Evolutionary conservation across 106 monocot species (phyloP).

Genomic region (Dactylorhiza incarnata): DNA sequence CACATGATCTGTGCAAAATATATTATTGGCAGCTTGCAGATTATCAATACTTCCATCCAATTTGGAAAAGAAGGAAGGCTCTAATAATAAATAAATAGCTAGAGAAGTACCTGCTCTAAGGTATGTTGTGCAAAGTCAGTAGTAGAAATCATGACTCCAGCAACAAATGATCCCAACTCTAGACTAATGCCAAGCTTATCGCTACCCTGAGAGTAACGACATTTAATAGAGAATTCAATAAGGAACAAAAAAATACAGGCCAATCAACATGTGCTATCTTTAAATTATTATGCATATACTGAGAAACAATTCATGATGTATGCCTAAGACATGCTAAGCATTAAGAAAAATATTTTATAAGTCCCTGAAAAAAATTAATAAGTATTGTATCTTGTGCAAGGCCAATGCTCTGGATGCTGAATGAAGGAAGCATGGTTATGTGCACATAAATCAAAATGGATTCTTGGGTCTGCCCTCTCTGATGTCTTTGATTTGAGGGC

Average conservation of each 20-base stretch:
- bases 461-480: too few species aligned
- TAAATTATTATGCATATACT: not conserved
- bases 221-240: not conserved
- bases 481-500: too few species aligned
- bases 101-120: constrained; percentile 58
- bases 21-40: not conserved
- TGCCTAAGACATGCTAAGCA: not conserved
- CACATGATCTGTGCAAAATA: not conserved
- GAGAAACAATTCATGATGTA: not conserved
- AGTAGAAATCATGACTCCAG: constrained; percentile 95
- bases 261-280: not conserved
- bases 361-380: too few species aligned
- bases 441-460: too few species aligned
- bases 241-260: not conserved
- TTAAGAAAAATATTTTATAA: not conserved
- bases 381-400: too few species aligned
- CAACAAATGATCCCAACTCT: constrained; percentile 95
- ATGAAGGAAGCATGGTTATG: too few species aligned
- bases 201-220: constrained; percentile 58
- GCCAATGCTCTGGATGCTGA: too few species aligned
- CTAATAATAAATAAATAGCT: not conserved
- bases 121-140: constrained; percentile 98
- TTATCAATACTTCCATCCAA: not conserved
- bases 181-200: constrained; percentile 92
- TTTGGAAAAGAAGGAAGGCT: not conserved